Evolutionary conservation across 495 filamentous ascomycete genomes (phyloP).

Genomic region (Rostrohypoxylon terebratum): DNA sequence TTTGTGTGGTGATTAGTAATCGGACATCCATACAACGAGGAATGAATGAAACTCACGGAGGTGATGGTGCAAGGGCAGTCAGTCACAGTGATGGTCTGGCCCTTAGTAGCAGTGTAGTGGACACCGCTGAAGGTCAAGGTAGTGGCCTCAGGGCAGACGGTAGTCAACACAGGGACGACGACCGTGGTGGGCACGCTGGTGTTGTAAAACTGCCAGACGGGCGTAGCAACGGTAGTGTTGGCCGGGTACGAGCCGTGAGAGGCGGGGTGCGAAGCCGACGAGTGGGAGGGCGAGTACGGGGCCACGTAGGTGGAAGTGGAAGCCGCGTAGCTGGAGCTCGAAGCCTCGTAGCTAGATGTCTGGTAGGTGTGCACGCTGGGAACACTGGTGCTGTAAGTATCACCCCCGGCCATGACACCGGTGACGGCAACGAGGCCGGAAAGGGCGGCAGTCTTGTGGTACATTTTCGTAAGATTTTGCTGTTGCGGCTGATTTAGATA

Average conservation of each 20-base stretch:
- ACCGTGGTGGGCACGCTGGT: constrained; percentile 42
- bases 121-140: constrained; percentile 43
- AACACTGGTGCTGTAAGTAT: background rate
- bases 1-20: background rate
- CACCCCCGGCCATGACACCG: constrained; percentile 37
- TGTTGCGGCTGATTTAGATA: constrained; percentile 12
- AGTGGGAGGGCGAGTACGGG: constrained; percentile 3
- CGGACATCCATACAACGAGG: background rate
- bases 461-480: constrained; percentile 33
- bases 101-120: constrained; percentile 46
- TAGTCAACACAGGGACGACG: constrained; percentile 46
- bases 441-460: constrained; percentile 34
- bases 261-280: background rate
- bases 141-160: constrained; percentile 44
- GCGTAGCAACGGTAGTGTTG: constrained; percentile 28
- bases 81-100: constrained; percentile 43
- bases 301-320: background rate
- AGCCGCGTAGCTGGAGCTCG: background rate
- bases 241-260: constrained; percentile 11
- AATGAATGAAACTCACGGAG: constrained; percentile 31
- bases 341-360: background rate
- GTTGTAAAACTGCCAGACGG: constrained; percentile 45
- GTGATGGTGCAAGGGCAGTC: constrained; percentile 51
- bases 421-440: constrained; percentile 44
- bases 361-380: background rate